Conservation (phyloP, 148 eudicot genomes). For the Cornus controversa region DNA sequence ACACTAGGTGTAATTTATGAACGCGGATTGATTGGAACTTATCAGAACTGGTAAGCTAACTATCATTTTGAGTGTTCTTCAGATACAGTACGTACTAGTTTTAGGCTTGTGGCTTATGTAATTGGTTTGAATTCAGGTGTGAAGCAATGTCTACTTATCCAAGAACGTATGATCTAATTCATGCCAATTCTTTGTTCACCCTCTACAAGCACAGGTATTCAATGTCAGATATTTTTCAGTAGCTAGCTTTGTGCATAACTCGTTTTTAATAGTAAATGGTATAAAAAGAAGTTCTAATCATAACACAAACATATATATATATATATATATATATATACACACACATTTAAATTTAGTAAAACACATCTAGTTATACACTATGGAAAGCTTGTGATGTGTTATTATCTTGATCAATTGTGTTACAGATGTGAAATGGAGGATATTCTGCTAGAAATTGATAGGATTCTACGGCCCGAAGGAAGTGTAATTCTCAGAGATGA, state of each 20-base stretch:
- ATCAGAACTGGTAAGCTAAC: constrained; percentile 65
- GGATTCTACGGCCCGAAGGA: constrained; percentile 86
- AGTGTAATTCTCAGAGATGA: constrained; percentile 75
- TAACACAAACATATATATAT: no score
- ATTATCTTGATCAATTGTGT: no score
- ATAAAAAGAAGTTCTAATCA: no score
- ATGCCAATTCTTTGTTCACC: constrained; percentile 66
- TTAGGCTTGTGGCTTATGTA: not conserved
- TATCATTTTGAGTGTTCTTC: not conserved
- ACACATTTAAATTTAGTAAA: no score
- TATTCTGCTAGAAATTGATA: constrained; percentile 81
- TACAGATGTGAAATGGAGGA: constrained; percentile 79
- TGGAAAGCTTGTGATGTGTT: no score
- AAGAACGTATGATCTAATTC: constrained; percentile 77
- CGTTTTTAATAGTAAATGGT: no score
- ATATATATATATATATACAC: no score
- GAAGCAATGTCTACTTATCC: constrained; percentile 96
- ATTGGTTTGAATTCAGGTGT: constrained; percentile 46
- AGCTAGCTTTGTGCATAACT: no score
- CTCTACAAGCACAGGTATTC: constrained; percentile 60
- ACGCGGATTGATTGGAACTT: constrained; percentile 81
- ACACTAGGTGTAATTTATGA: constrained; percentile 78
- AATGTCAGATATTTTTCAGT: not conserved
- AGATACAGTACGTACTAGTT: not conserved
- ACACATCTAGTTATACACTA: no score